Evolutionary conservation across 1,139 yeast genomes (phyloP).

Genomic region (Blastobotrys petasosporus): DNA sequence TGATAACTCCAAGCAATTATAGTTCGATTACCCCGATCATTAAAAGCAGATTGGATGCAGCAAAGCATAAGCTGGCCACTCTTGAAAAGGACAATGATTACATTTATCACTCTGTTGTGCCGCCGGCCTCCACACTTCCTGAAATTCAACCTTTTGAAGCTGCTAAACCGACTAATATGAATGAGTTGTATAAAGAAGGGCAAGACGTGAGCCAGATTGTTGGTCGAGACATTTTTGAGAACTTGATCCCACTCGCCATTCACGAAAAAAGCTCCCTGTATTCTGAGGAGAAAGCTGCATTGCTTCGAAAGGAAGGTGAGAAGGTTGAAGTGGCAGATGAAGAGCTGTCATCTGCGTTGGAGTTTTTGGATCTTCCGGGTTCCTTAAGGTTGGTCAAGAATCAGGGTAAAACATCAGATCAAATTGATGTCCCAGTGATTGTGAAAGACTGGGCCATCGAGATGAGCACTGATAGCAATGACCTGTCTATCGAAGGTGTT

Average conservation of each 20-base stretch:
- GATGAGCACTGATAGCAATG: conserved; percentile 14
- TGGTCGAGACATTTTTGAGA: conserved; percentile 57
- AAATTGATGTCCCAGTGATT: conserved; percentile 23
- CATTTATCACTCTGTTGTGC: conserved; percentile 75
- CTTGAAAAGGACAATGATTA: conserved; percentile 80
- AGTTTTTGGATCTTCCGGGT: conserved; percentile 69
- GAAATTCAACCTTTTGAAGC: conserved; percentile 71
- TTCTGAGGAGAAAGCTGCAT: conserved; percentile 81
- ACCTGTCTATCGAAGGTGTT: background rate
- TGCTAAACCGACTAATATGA: conserved; percentile 59
- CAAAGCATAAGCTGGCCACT: conserved; percentile 42
- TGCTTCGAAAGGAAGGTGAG: conserved; percentile 70
- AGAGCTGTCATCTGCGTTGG: conserved; percentile 71
- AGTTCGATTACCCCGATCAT: conserved; percentile 22
- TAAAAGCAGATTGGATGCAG: conserved; percentile 28
- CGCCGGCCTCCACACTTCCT: conserved; percentile 51
- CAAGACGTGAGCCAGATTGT: conserved; percentile 47
- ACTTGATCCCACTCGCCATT: conserved; percentile 78
- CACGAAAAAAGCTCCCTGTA: conserved; percentile 83
- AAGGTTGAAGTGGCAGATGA: conserved; percentile 72
- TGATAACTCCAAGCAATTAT: conserved; percentile 21
- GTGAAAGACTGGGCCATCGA: conserved; percentile 35
- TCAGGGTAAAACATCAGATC: conserved; percentile 11
- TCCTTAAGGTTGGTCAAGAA: conserved; percentile 52
- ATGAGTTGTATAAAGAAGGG: conserved; percentile 42